phyloP scores from a whole-genome alignment of 768 basidiomycete species.

The Hysterangium stoloniferum region DNA sequence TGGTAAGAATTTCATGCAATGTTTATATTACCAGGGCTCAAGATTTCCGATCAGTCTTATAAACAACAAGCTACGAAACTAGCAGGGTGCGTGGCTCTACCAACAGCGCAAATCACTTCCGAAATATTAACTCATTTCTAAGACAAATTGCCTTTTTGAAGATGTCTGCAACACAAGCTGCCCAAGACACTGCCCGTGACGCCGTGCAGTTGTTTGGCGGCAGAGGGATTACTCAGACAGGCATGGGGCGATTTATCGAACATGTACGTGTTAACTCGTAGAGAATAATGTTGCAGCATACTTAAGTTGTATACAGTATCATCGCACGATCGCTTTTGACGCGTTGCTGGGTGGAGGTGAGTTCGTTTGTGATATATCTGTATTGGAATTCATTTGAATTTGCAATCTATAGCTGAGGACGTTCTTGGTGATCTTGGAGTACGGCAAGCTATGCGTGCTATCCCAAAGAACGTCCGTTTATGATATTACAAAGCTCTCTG shows the following conservation, averaged over 20 bases:
- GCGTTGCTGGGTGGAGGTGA: slow-evolving; percentile 67
- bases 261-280: slow-evolving; percentile 27
- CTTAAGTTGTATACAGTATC: slow-evolving; percentile 65
- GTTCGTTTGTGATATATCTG: slow-evolving; percentile 2
- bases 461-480: slow-evolving; percentile 61
- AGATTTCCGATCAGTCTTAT: no score
- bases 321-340: slow-evolving; percentile 77
- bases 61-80: slow-evolving; percentile 65
- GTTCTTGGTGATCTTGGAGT: slow-evolving; percentile 75
- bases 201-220: slow-evolving; percentile 86
- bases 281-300: background rate
- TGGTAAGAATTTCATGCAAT: slow-evolving; percentile 39
- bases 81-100: slow-evolving; percentile 46
- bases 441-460: slow-evolving; percentile 66
- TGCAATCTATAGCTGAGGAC: slow-evolving; percentile 48
- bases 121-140: background rate
- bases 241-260: slow-evolving; percentile 74
- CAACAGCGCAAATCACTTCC: background rate
- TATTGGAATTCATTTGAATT: background rate
- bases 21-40: slow-evolving; percentile 10
- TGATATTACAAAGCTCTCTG: slow-evolving; percentile 27
- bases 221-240: slow-evolving; percentile 72
- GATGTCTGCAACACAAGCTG: slow-evolving; percentile 65
- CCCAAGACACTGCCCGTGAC: slow-evolving; percentile 74
- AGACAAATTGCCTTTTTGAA: slow-evolving; percentile 72